These are phyloP conservation scores for Shiraia sp. DNA, from an alignment of 2,329 filamentous ascomycete genomes.

Conservation along the genomic window DNA sequence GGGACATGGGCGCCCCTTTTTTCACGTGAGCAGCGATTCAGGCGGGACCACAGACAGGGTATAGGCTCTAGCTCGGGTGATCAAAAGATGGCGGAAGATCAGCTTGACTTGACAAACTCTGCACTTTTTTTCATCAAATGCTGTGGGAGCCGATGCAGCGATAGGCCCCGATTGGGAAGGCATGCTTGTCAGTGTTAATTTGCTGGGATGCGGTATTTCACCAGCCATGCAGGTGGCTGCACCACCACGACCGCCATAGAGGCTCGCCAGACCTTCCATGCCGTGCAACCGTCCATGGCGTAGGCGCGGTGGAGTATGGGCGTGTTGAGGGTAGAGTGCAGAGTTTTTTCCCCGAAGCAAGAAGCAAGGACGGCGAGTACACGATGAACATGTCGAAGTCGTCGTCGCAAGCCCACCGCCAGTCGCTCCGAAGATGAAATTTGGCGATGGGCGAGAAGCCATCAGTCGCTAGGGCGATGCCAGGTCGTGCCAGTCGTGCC, in stretches of 20 bases:
- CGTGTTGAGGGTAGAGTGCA: too few species aligned
- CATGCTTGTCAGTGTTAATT: slow-evolving; percentile 24
- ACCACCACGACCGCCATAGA: slow-evolving; percentile 2
- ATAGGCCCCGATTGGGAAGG: slow-evolving; percentile 23
- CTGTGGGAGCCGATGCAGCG: slow-evolving; percentile 12
- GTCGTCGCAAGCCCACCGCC: too few species aligned
- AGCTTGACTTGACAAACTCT: slow-evolving; percentile 12
- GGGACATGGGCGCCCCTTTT: slow-evolving; percentile 19
- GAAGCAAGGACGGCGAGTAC: too few species aligned
- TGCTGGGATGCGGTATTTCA: slow-evolving; percentile 17
- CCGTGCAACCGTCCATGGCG: slow-evolving; percentile 2
- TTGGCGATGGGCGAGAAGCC: too few species aligned
- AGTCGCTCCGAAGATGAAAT: too few species aligned
- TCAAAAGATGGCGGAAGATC: slow-evolving; percentile 22
- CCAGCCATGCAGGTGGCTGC: slow-evolving; percentile 22
- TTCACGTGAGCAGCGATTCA: slow-evolving; percentile 35
- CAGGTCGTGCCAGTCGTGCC: slow-evolving; percentile 7
- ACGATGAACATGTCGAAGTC: background rate
- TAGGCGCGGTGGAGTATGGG: too few species aligned
- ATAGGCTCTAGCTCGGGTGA: slow-evolving; percentile 44
- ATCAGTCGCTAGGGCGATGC: too few species aligned
- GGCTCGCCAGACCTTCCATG: slow-evolving; percentile 10
- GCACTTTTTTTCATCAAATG: slow-evolving; percentile 26
- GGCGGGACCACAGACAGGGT: slow-evolving; percentile 11
- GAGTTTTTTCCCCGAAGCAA: too few species aligned